Evolutionary conservation across 23 red algal genomes (phyloP).

Genomic region (Agarophyton chilense): DNA sequence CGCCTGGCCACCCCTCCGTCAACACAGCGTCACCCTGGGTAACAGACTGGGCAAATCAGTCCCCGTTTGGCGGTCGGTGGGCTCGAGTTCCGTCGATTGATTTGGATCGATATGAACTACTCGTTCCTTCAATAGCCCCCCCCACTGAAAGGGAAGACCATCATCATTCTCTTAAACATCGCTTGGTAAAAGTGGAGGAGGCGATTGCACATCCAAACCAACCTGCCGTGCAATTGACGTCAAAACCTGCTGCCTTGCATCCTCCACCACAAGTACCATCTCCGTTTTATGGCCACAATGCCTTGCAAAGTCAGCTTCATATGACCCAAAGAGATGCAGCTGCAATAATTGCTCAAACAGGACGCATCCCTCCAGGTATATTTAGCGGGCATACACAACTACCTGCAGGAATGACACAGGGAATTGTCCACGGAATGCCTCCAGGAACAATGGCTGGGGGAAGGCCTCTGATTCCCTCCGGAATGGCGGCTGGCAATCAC

Average conservation of each 20-base stretch:
- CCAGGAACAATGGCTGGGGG: neutral
- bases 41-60: constrained; percentile 52
- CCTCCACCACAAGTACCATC: constrained; percentile 15
- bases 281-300: neutral
- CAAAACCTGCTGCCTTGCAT: neutral
- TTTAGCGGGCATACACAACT: neutral
- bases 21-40: constrained; percentile 64
- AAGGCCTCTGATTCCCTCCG: neutral
- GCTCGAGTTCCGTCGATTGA: constrained; percentile 77
- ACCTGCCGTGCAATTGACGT: neutral
- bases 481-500: neutral
- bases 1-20: constrained; percentile 15
- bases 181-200: neutral
- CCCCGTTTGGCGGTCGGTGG: constrained; percentile 77
- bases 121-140: constrained; percentile 44
- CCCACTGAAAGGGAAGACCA: neutral
- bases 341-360: neutral
- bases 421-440: constrained; percentile 6
- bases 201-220: neutral
- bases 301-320: neutral
- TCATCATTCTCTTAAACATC: neutral
- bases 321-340: neutral
- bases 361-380: neutral
- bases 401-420: neutral
- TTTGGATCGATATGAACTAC: constrained; percentile 79